Evolutionary conservation across 768 basidiomycete genomes (phyloP).

Genomic region (Lactifluus piperatus): DNA sequence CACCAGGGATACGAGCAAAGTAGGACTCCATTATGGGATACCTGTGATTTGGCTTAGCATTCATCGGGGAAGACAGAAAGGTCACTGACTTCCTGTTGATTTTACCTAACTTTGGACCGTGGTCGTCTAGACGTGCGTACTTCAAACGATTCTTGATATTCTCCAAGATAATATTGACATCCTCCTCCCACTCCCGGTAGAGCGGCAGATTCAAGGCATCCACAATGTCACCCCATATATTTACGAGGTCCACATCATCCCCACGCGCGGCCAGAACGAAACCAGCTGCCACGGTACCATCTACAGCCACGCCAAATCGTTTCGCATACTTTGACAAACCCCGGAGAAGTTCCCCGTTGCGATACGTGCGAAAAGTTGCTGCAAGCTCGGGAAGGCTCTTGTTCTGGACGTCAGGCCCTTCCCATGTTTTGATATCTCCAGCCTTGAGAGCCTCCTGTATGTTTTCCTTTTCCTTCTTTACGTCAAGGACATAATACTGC

Average conservation of each 20-base stretch:
- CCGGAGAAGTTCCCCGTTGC: constrained; percentile 35
- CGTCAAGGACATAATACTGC: constrained; percentile 91
- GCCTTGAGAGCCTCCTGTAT: constrained; percentile 47
- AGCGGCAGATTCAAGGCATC: constrained; percentile 85
- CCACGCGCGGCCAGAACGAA: constrained; percentile 61
- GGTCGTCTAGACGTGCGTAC: constrained; percentile 71
- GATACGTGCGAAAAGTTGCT: constrained; percentile 43
- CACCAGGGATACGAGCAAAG: constrained; percentile 72
- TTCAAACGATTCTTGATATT: constrained; percentile 67
- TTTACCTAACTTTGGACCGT: constrained; percentile 78
- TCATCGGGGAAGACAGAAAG: not conserved
- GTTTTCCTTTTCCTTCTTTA: constrained; percentile 48
- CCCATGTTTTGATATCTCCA: constrained; percentile 46
- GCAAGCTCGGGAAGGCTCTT: constrained; percentile 62
- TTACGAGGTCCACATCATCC: constrained; percentile 30
- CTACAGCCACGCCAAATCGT: constrained; percentile 59
- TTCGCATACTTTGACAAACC: constrained; percentile 53
- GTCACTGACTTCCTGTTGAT: constrained; percentile 62
- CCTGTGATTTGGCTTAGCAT: constrained; percentile 32
- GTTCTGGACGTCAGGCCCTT: constrained; percentile 46
- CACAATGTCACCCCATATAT: constrained; percentile 68
- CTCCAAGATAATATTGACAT: constrained; percentile 63
- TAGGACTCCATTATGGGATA: constrained; percentile 83
- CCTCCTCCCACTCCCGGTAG: constrained; percentile 82
- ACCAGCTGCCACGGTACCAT: constrained; percentile 59